Evolutionary conservation across 176 grass and related monocot species (phyloP), one percentile per base, ranked within the genome.

Genomic region (Phyllostachys edulis): DNA sequence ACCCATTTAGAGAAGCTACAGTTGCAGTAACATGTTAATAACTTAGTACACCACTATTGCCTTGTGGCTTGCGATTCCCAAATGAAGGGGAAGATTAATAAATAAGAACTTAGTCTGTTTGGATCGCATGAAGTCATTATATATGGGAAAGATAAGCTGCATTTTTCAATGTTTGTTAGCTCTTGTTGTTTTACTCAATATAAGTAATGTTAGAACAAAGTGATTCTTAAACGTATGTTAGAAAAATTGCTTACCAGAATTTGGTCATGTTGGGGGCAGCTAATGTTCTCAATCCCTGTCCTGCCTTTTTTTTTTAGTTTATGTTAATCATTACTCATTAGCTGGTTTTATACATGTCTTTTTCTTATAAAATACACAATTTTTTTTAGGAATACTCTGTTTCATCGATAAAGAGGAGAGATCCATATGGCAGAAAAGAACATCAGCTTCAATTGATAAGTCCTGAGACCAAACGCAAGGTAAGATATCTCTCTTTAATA

Each of bases 391-490:
- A 95, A 87, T 96, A 89, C 70, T 92, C 89, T 90, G 80, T 94
- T 90, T 87, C 89, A 41, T 92, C 88, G 12, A 90, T 90, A 81
- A 95, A 87, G 70, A 92, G 84, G 91, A 95, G 87, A 84, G 89
- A 90, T 85, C 80, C 89, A 36, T 91, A 89, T 87, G 37, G 70
- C 86, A 90, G 89, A 87, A 98, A 91, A 89, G 85, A 94, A 86
- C 89, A 79, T 40, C 90, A 86, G 60, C 77, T 89, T 82, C 82
- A 89, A n/a, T 37, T 94, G 74, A 84, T 29, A 40, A 93, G 91
- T 90, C 91, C 89, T 52, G 89, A 94, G 81, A 76, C 61, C 55
- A 91, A 92, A 93, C 89, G 88, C 81, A 98, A 96, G 91, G 96
- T 98, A 80, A 84, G 38, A 71, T 39, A 36, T 44, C 69, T 69